These are phyloP conservation scores for Hypocrella siamensis DNA, from an alignment of 2,329 filamentous ascomycete species.

Conservation along the genomic window DNA sequence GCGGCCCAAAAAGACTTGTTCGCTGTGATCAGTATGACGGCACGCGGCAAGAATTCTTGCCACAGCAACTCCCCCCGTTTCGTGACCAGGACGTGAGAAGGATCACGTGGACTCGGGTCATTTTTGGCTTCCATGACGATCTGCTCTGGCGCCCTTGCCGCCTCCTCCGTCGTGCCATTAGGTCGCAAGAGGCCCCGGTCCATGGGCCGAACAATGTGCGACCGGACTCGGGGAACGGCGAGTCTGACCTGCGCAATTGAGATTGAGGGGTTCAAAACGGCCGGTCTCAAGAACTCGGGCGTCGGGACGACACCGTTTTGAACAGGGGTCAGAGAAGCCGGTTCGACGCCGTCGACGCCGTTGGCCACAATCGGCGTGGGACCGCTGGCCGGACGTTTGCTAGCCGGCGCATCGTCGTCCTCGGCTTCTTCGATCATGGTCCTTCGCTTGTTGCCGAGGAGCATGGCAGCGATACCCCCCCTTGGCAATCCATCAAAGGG, in stretches of 20 bases:
- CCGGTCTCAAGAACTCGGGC: conserved; percentile 76
- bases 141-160: conserved; percentile 49
- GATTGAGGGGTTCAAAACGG: conserved; percentile 69
- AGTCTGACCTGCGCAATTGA: conserved; percentile 71
- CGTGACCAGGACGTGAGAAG: conserved; percentile 66
- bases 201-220: conserved; percentile 66
- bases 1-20: conserved; percentile 86
- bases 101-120: conserved; percentile 60
- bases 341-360: conserved; percentile 61
- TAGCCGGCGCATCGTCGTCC: conserved; percentile 39
- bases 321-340: conserved; percentile 47
- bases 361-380: conserved; percentile 63
- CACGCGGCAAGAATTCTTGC: conserved; percentile 83
- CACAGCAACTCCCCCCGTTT: conserved; percentile 71
- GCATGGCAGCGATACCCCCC: conserved; percentile 69
- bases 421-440: conserved; percentile 58
- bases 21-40: conserved; percentile 79
- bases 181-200: conserved; percentile 46
- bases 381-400: conserved; percentile 44
- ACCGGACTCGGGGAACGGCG: conserved; percentile 74
- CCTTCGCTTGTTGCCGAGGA: conserved; percentile 89
- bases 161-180: conserved; percentile 41
- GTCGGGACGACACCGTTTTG: conserved; percentile 48
- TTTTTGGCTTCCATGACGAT: conserved; percentile 82
- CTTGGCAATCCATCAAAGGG: conserved; percentile 87